Conservation (phyloP, 1,284 basidiomycete genomes). For the Earliella scabrosa region DNA sequence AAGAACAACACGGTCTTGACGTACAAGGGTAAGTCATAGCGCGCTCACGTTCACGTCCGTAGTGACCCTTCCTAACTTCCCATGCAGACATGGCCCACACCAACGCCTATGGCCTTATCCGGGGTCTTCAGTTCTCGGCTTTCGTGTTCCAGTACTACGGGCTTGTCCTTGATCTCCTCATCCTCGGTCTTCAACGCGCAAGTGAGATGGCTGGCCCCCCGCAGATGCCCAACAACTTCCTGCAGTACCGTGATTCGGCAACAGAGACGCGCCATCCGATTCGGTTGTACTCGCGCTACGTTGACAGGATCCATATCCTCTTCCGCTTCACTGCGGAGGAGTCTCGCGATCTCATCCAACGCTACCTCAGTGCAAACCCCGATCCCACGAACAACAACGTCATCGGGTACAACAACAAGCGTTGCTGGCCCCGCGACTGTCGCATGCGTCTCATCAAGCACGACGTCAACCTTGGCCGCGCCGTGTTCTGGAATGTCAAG, state of each 20-base stretch:
- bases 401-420: conserved; percentile 99
- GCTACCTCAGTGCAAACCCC: conserved; percentile 95
- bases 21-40: conserved; percentile 84
- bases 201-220: conserved; percentile 98
- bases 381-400: conserved; percentile 99
- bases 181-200: conserved; percentile 92
- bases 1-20: conserved; percentile 96
- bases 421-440: conserved; percentile 99
- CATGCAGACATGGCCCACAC: conserved; percentile 90
- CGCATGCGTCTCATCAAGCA: conserved; percentile 99
- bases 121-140: conserved; percentile 94
- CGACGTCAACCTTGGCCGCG: conserved; percentile 97
- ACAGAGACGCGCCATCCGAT: conserved; percentile 96
- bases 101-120: conserved; percentile 91
- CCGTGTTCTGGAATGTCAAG: conserved; percentile 99
- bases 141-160: conserved; percentile 99
- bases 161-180: conserved; percentile 88
- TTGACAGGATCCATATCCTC: conserved; percentile 92
- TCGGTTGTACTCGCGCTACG: conserved; percentile 93
- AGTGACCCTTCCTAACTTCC: no score
- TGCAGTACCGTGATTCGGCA: conserved; percentile 91
- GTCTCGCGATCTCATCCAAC: conserved; percentile 95
- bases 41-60: no score
- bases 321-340: conserved; percentile 99
- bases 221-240: conserved; percentile 94